Conservation (phyloP, 306 rosid genomes). For the Trifolium dubium region DNA sequence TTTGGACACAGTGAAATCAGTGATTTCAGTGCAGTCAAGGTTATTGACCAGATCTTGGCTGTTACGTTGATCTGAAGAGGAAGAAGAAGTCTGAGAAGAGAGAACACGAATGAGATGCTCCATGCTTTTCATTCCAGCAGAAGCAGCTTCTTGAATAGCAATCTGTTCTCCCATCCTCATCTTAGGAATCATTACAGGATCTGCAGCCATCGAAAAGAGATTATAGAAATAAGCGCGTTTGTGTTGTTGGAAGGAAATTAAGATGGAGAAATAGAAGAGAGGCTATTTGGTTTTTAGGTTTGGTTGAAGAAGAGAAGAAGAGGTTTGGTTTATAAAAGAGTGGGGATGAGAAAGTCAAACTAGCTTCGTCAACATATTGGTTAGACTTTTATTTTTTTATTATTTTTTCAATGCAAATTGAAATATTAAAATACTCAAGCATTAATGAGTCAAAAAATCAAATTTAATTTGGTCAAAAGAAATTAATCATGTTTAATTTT, state of each 20-base stretch:
- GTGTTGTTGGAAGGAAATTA: not conserved
- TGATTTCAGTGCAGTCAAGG: slow-evolving; percentile 60
- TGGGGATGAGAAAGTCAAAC: slow-evolving; percentile 58
- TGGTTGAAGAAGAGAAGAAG: slow-evolving; percentile 2
- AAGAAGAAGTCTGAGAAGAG: slow-evolving; percentile 43
- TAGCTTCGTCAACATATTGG: slow-evolving; percentile 50
- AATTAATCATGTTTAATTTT: no score
- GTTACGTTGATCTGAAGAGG: slow-evolving; percentile 4
- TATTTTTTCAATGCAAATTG: slow-evolving; percentile 11
- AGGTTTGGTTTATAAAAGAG: slow-evolving; percentile 50
- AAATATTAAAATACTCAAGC: not conserved
- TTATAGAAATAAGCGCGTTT: not conserved
- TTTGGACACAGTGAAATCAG: slow-evolving; percentile 81
- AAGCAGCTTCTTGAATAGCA: slow-evolving; percentile 73
- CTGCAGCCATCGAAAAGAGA: slow-evolving; percentile 48
- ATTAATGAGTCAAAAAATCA: no score
- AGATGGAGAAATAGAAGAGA: not conserved
- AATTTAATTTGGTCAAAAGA: no score
- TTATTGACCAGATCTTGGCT: slow-evolving; percentile 6
- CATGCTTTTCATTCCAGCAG: slow-evolving; percentile 78
- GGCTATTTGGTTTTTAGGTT: not conserved
- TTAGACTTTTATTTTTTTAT: slow-evolving; percentile 43
- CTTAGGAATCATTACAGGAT: slow-evolving; percentile 41
- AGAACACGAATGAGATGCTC: slow-evolving; percentile 62
- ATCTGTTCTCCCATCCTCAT: slow-evolving; percentile 51